A percentile compares a stretch with the other conserved stretches of the same genome.
Conservation (phyloP, 2,329 filamentous ascomycete species). For the Talaromyces sp. region DNA sequence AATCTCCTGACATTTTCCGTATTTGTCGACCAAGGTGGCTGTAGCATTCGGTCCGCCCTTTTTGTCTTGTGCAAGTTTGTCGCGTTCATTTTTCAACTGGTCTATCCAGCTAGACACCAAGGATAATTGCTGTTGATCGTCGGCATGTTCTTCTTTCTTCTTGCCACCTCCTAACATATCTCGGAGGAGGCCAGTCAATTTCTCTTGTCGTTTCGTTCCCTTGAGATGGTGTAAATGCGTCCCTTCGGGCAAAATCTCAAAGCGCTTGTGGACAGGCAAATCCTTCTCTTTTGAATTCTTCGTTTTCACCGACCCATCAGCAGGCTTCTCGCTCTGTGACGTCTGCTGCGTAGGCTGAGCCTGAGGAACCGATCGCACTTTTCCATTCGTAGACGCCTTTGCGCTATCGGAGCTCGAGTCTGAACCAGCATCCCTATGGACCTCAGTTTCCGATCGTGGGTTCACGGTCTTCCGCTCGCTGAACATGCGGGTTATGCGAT, state of each 20-base stretch:
- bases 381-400: slow-evolving; percentile 32
- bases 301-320: slow-evolving; percentile 23
- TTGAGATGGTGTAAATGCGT: slow-evolving; percentile 85
- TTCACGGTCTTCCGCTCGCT: slow-evolving; percentile 37
- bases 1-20: slow-evolving; percentile 96
- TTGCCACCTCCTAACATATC: slow-evolving; percentile 77
- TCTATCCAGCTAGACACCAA: slow-evolving; percentile 96
- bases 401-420: slow-evolving; percentile 39
- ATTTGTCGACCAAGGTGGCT: slow-evolving; percentile 85
- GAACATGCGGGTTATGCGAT: slow-evolving; percentile 48
- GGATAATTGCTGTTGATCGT: slow-evolving; percentile 71
- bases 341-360: slow-evolving; percentile 33
- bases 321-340: slow-evolving; percentile 28
- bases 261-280: slow-evolving; percentile 44
- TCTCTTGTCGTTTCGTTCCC: slow-evolving; percentile 88
- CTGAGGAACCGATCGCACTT: slow-evolving; percentile 27
- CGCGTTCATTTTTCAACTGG: slow-evolving; percentile 83
- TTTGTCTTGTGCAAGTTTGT: slow-evolving; percentile 69
- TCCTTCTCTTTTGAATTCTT: slow-evolving; percentile 38
- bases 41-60: slow-evolving; percentile 72
- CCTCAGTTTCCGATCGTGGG: slow-evolving; percentile 13
- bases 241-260: slow-evolving; percentile 61
- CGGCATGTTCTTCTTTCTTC: slow-evolving; percentile 62
- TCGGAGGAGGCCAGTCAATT: slow-evolving; percentile 87
- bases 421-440: slow-evolving; percentile 32